Percentiles rank a stretch among this genome's conserved stretches.
These are phyloP conservation scores for Pleomassaria siparia DNA, from an alignment of 2,329 filamentous ascomycete species.

Conservation along the genomic window DNA sequence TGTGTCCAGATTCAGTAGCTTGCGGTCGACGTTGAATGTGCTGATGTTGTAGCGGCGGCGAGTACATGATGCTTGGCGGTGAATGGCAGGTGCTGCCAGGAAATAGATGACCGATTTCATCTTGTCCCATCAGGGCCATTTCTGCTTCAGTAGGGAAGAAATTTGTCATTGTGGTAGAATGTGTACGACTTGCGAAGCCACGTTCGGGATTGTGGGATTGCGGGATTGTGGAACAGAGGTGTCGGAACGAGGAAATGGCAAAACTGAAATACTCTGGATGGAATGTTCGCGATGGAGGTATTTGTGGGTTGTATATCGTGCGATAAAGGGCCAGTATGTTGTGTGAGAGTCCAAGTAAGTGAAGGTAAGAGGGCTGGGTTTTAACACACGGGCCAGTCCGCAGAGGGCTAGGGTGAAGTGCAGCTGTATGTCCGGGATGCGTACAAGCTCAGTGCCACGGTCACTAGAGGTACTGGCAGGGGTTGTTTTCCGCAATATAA, in stretches of 20 bases:
- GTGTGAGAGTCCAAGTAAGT: slow-evolving; percentile 24
- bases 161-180: slow-evolving; percentile 31
- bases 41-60: slow-evolving; percentile 34
- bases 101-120: slow-evolving; percentile 37
- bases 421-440: slow-evolving; percentile 34
- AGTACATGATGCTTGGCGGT: slow-evolving; percentile 42
- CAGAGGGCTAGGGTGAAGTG: slow-evolving; percentile 28
- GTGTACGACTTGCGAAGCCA: slow-evolving; percentile 5
- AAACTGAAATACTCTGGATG: slow-evolving; percentile 12
- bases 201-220: no score
- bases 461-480: slow-evolving; percentile 17
- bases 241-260: slow-evolving; percentile 12
- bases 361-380: slow-evolving; percentile 31
- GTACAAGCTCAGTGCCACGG: slow-evolving; percentile 34
- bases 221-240: background rate
- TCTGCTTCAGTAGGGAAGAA: slow-evolving; percentile 42
- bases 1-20: slow-evolving; percentile 23
- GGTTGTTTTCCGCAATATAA: slow-evolving; percentile 36
- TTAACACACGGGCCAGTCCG: slow-evolving; percentile 31
- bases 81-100: slow-evolving; percentile 41
- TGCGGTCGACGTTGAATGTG: slow-evolving; percentile 30
- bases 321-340: slow-evolving; percentile 33
- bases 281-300: slow-evolving; percentile 18
- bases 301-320: slow-evolving; percentile 30
- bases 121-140: slow-evolving; percentile 38